Conservation (phyloP, 148 eudicot species). For the Simmondsia chinensis region DNA sequence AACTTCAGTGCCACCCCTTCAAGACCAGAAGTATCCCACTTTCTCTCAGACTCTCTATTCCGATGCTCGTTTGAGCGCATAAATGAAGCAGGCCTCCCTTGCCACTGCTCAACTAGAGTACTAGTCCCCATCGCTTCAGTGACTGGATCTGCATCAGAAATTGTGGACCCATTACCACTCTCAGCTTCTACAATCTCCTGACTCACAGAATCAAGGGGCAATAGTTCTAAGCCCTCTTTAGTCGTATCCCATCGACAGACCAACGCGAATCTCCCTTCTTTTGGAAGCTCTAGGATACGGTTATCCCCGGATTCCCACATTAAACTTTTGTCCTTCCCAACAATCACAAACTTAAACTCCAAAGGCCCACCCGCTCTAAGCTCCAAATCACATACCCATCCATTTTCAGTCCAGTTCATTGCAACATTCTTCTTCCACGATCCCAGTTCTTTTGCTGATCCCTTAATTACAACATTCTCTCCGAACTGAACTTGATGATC, state of each 20-base stretch:
- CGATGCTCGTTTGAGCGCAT: slow-evolving; percentile 82
- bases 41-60: slow-evolving; percentile 37
- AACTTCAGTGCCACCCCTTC: slow-evolving; percentile 70
- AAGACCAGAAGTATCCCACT: slow-evolving; percentile 78
- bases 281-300: slow-evolving; percentile 46
- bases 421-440: slow-evolving; percentile 66
- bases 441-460: slow-evolving; percentile 69
- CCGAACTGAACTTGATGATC: slow-evolving; percentile 89
- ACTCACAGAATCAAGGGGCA: slow-evolving; percentile 26
- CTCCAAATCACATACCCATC: slow-evolving; percentile 70
- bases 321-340: slow-evolving; percentile 38
- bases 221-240: slow-evolving; percentile 33
- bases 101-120: slow-evolving; percentile 91
- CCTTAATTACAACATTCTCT: slow-evolving; percentile 59
- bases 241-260: slow-evolving; percentile 66
- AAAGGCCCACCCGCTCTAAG: slow-evolving; percentile 35
- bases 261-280: slow-evolving; percentile 47
- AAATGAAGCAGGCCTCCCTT: slow-evolving; percentile 65
- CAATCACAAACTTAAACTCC: slow-evolving; percentile 78
- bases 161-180: slow-evolving; percentile 31
- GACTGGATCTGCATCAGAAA: slow-evolving; percentile 16
- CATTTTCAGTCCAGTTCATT: slow-evolving; percentile 74
- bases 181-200: slow-evolving; percentile 19
- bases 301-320: slow-evolving; percentile 83
- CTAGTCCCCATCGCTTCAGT: slow-evolving; percentile 41